These are phyloP conservation scores for Paecilomyces sp. DNA, from an alignment of 2,329 filamentous ascomycete genomes.

Conservation along the genomic window DNA sequence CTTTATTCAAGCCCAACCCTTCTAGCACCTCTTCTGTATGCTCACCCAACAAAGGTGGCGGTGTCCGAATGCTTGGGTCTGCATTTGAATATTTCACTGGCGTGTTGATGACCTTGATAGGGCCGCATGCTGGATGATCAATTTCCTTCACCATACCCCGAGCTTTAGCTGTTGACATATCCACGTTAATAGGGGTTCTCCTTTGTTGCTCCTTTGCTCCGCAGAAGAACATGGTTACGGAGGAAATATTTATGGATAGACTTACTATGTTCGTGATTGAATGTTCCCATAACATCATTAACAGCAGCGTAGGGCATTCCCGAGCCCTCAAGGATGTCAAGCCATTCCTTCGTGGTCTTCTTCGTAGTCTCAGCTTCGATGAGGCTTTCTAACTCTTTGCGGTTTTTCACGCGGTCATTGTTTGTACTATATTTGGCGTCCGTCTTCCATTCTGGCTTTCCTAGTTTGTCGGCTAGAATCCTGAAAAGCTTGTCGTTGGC, in stretches of 20 bases:
- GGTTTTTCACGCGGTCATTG: constrained; percentile 51
- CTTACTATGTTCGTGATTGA: constrained; percentile 1
- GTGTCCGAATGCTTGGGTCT: constrained; percentile 60
- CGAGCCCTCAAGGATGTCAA: constrained; percentile 32
- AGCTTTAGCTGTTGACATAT: constrained; percentile 44
- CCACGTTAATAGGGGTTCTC: neutral
- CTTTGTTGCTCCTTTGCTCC: neutral
- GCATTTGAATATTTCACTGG: constrained; percentile 83
- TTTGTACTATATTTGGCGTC: constrained; percentile 57
- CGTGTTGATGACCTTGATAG: constrained; percentile 77
- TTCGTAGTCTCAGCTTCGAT: constrained; percentile 25
- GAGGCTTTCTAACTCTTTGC: constrained; percentile 28
- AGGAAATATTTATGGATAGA: neutral
- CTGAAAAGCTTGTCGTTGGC: constrained; percentile 66
- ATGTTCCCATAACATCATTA: neutral
- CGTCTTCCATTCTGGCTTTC: constrained; percentile 52
- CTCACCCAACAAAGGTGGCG: constrained; percentile 73
- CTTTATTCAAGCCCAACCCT: constrained; percentile 51
- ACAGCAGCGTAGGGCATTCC: constrained; percentile 37
- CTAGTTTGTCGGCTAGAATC: constrained; percentile 55
- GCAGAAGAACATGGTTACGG: neutral
- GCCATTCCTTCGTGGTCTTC: constrained; percentile 37
- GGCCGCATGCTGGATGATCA: constrained; percentile 69
- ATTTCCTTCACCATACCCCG: constrained; percentile 79
- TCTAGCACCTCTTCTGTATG: constrained; percentile 69